Conservation (phyloP, 768 basidiomycete genomes). For the Baorangia bicolor region DNA sequence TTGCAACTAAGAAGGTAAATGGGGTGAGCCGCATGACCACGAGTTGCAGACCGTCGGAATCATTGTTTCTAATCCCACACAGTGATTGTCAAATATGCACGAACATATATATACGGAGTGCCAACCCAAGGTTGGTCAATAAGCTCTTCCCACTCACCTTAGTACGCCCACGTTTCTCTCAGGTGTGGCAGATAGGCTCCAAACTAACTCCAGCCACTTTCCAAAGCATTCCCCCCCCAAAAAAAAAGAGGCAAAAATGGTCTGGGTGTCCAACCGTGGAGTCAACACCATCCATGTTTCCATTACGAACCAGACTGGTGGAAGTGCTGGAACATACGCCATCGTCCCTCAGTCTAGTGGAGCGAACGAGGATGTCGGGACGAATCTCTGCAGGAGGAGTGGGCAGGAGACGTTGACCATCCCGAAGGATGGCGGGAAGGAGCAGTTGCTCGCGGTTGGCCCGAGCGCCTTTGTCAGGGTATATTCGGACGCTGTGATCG, state of each 20-base stretch:
- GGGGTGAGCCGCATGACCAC: not conserved
- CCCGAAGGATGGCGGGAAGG: constrained; percentile 3
- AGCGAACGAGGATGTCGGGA: not conserved
- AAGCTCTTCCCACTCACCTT: not conserved
- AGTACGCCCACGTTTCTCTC: not conserved
- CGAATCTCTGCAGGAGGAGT: constrained; percentile 9
- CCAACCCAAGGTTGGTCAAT: not conserved
- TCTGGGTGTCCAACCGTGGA: constrained; percentile 18
- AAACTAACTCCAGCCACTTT: not conserved
- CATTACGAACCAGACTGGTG: constrained; percentile 9
- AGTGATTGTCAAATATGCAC: not conserved
- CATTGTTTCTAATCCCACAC: not conserved
- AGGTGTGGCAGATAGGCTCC: too few relatives aligned
- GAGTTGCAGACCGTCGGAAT: not conserved
- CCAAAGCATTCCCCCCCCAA: not conserved
- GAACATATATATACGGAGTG: not conserved
- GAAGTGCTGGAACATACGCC: not conserved
- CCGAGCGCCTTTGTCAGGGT: constrained; percentile 17
- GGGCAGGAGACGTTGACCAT: constrained; percentile 10
- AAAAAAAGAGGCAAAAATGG: constrained; percentile 10
- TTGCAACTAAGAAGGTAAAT: too few relatives aligned
- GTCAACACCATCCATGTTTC: not conserved
- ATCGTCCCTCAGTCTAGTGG: not conserved
- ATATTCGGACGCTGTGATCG: constrained; percentile 7
- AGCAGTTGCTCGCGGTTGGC: constrained; percentile 9